phyloP scores from a whole-genome alignment of 2,329 filamentous ascomycete species.

The Diaporthe humulicola region DNA sequence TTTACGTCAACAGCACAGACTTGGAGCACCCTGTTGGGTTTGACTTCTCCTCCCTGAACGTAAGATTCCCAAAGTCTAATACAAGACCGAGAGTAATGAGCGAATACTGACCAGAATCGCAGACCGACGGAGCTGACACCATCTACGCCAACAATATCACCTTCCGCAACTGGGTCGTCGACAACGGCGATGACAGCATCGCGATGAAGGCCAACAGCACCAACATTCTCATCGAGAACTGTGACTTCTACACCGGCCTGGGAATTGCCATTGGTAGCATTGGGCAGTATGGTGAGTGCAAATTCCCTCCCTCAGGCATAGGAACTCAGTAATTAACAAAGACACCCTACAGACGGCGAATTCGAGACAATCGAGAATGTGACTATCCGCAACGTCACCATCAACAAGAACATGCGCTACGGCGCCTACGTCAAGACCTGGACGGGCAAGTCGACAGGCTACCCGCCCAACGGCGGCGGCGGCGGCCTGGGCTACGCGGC shows the following conservation, averaged over 20 bases:
- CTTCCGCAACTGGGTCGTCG: slow-evolving; percentile 36
- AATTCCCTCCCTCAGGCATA: not conserved
- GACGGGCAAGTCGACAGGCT: slow-evolving; percentile 36
- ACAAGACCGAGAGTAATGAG: not conserved
- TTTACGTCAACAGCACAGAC: slow-evolving; percentile 40
- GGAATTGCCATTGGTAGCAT: slow-evolving; percentile 56
- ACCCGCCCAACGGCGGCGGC: slow-evolving; percentile 39
- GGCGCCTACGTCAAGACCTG: slow-evolving; percentile 41
- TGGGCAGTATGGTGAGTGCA: slow-evolving; percentile 52
- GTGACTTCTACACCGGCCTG: slow-evolving; percentile 52
- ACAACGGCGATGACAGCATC: slow-evolving; percentile 52
- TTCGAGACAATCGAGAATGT: slow-evolving; percentile 40
- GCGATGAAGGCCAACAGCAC: slow-evolving; percentile 56
- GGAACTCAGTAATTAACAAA: not conserved
- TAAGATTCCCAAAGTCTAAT: not conserved
- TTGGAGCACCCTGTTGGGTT: slow-evolving; percentile 35
- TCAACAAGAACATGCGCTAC: slow-evolving; percentile 48
- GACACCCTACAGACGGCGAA: not conserved
- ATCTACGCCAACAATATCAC: slow-evolving; percentile 38
- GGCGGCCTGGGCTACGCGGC: slow-evolving; percentile 40
- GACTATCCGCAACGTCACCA: slow-evolving; percentile 52
- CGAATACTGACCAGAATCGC: not conserved
- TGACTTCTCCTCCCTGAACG: slow-evolving; percentile 39
- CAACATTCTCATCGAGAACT: slow-evolving; percentile 54
- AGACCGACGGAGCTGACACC: slow-evolving; percentile 39